Base-by-base conservation (phyloP, 371 early-diverging fungal genomes). In the Lichtheimia corymbifera region DNA sequence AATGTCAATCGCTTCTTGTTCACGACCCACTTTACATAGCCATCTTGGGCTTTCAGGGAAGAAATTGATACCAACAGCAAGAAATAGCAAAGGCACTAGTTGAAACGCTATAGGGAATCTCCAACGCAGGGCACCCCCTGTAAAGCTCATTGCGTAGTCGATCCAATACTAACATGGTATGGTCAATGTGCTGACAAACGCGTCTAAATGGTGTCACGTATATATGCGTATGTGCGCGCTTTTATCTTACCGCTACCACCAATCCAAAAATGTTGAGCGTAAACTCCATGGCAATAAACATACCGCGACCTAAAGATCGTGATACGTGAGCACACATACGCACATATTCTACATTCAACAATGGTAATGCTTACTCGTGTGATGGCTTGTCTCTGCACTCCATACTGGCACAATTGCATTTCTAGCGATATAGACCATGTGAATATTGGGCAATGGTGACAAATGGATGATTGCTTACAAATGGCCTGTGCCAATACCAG, bases 61-160 rank as follows among this genome's bases (percentile, higher is more conserved):
- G 51, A 73, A 69, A 41, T 66, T 75, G 55, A 74, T 75, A 27
- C 71, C 69, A 9, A 70, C 24, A 11, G 70, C 70, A 11, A 75
- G 61, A 1, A 70, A 45, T n/a, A 66, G 51, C 13, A 78, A 49
- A n/a, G 79, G 79, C 18, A 75, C 52, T 42, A 78, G 18, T 27
- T 78, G 77, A 22, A 77, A 77, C 0, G 70, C 74, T 52, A 74
- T 73, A 44, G 77, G 77, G 40, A 77, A 77, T 40, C 77, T 63
- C 77, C 77, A 77, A 9, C 77, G 65, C 13, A 77, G 50, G 9
- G 70, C 65, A 43, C 74, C 74, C 61, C 74, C 77, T 11, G 61
- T 65, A 27, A 62, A 71, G 3, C 70, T 64, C 60, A 77, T 56
- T 15, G 74, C 77, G 58, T 77, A 77, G 0, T 67, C 77, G 14